These are phyloP conservation scores for Blastobotrys malaysiensis DNA, from an alignment of 1,139 yeast species.

Conservation along the genomic window DNA sequence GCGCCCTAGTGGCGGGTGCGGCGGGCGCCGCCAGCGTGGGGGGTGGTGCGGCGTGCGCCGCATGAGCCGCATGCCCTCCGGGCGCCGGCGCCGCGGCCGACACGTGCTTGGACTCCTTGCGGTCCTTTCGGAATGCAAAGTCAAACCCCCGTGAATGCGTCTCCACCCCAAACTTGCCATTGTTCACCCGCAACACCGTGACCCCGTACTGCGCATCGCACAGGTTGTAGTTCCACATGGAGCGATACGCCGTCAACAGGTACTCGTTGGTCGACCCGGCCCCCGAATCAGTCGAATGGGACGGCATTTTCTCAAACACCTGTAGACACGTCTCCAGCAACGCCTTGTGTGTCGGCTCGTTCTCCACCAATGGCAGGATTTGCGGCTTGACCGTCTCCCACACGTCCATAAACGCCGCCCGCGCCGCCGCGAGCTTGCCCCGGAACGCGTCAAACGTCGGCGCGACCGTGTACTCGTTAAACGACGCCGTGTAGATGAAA, in stretches of 20 bases:
- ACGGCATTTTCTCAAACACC: conserved; percentile 62
- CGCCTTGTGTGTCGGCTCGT: conserved; percentile 32
- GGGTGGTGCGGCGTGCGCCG: conserved; percentile 6
- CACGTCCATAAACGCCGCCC: conserved; percentile 57
- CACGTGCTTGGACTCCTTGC: neutral
- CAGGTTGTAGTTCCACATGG: conserved; percentile 72
- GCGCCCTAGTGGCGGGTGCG: neutral
- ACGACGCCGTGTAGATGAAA: conserved; percentile 65
- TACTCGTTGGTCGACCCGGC: conserved; percentile 39
- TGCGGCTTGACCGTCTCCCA: conserved; percentile 59
- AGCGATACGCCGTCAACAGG: conserved; percentile 59
- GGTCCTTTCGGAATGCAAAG: conserved; percentile 38
- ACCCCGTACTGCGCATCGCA: conserved; percentile 54
- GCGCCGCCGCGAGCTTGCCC: conserved; percentile 44
- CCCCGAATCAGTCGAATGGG: conserved; percentile 35
- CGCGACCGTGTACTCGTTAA: conserved; percentile 62
- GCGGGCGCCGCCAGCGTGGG: conserved; percentile 4
- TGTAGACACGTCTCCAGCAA: conserved; percentile 51
- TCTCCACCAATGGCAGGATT: conserved; percentile 38
- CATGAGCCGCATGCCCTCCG: conserved; percentile 7
- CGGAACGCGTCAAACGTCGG: conserved; percentile 61
- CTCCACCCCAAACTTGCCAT: conserved; percentile 42
- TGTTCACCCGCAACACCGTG: conserved; percentile 37
- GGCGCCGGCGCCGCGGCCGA: conserved; percentile 6
- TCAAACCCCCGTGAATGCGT: conserved; percentile 46